Evolutionary conservation across 108 stramenopile species (phyloP).

Genomic region (Halocafeteria seosinensis): DNA sequence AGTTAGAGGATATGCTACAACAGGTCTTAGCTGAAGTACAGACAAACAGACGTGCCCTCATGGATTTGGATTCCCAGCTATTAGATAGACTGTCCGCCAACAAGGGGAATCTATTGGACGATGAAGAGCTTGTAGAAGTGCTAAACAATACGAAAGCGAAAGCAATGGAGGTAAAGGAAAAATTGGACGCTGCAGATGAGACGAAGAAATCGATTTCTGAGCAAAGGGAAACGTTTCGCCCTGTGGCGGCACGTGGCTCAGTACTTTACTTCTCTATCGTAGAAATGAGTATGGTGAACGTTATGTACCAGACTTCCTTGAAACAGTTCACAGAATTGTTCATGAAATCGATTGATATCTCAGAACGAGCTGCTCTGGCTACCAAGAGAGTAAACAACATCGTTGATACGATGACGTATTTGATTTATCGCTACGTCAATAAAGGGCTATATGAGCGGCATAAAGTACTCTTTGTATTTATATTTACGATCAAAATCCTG

Average conservation of each 20-base stretch:
- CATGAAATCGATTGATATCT: conserved; percentile 29
- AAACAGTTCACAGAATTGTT: conserved; percentile 65
- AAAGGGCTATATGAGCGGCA: conserved; percentile 70
- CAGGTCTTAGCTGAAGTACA: conserved; percentile 73
- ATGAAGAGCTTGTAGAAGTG: conserved; percentile 68
- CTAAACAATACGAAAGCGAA: conserved; percentile 71
- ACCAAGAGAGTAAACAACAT: conserved; percentile 69
- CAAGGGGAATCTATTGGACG: conserved; percentile 63
- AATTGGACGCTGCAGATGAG: conserved; percentile 63
- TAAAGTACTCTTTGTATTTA: conserved; percentile 64
- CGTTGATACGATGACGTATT: conserved; percentile 73
- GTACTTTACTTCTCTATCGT: conserved; percentile 76
- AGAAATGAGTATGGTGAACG: conserved; percentile 62
- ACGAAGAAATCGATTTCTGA: conserved; percentile 59
- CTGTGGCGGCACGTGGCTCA: conserved; percentile 63
- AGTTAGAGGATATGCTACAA: conserved; percentile 69
- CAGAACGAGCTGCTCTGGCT: conserved; percentile 49
- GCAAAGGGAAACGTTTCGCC: conserved; percentile 71
- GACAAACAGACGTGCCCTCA: conserved; percentile 58
- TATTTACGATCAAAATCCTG: conserved; percentile 67
- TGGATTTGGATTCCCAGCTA: conserved; percentile 56
- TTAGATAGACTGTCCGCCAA: conserved; percentile 67
- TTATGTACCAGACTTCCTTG: conserved; percentile 75
- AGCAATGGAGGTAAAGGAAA: conserved; percentile 68
- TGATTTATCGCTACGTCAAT: conserved; percentile 70